Evolutionary conservation across 2,329 filamentous ascomycete genomes (phyloP).

Genomic region (Gnomoniopsis smithogilvyi): DNA sequence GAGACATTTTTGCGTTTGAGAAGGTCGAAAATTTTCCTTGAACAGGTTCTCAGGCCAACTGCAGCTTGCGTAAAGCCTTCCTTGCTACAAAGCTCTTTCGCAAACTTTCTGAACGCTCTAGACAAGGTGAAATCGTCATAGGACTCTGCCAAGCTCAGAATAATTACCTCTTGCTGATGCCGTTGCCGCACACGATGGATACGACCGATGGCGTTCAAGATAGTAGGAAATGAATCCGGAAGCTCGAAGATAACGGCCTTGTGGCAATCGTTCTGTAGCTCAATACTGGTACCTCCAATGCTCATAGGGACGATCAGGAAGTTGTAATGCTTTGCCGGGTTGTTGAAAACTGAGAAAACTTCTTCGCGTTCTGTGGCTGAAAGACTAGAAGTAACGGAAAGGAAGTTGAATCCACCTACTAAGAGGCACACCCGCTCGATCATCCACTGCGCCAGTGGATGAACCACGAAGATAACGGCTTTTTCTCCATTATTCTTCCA

Average conservation of each 20-base stretch:
- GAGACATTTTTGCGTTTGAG: too few species aligned
- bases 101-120: background rate
- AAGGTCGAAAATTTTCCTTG: too few species aligned
- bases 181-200: background rate
- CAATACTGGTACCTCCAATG: background rate
- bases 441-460: slow-evolving; percentile 2
- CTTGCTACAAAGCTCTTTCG: background rate
- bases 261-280: background rate
- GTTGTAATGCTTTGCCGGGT: background rate
- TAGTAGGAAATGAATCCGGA: background rate
- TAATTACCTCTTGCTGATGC: background rate
- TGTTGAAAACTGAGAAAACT: background rate
- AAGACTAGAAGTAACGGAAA: background rate
- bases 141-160: background rate
- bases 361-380: background rate
- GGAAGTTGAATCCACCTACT: slow-evolving; percentile 1
- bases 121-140: background rate
- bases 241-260: slow-evolving; percentile 5
- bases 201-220: slow-evolving; percentile 1
- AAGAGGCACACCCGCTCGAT: slow-evolving; percentile 1
- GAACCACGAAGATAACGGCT: background rate
- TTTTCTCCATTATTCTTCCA: slow-evolving; percentile 1
- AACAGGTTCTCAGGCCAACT: too few species aligned
- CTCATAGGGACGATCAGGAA: background rate
- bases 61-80: background rate